Evolutionary conservation across 768 basidiomycete genomes (phyloP), one percentile per base, ranked within the genome.

Genomic region (Hericium coralloides): DNA sequence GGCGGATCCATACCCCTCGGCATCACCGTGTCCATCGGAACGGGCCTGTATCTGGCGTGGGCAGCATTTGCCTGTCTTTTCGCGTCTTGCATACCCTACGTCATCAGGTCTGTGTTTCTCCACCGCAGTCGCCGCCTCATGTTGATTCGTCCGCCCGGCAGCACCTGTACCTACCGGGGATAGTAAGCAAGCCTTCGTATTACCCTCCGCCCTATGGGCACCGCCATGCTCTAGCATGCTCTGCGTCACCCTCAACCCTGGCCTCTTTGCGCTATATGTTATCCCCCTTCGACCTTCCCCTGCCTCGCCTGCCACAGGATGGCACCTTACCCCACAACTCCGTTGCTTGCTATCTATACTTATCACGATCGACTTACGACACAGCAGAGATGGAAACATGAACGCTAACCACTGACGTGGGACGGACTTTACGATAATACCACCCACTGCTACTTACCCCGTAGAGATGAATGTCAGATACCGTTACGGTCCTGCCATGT

Each of bases 31-130:
- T 76, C 83, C 0, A 72, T 74, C 12, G 89, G 87, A 14, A 70
- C 74, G 52, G 89, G 79, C 20, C 64, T 91, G 56, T 83, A 76
- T 68, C 70, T 92, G 48, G 72, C 81, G 9, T 92, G 90, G 90
- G 85, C 84, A 1, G 79, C 87, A 3, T 89, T 87, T 66, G 85
- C 76, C 25, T 80, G 79, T 66, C 74, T 91, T 38, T 68, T 81
- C 38, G 74, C 77, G 18, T 89, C 89, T 1, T 72, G 83, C 52
- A 66, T 87, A 43, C 90, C 90, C 14, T 92, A 90, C 66, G 78
- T 88, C 76, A 77, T 89, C 63, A 89, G 83, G 89, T 89, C 59
- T 48, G 83, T 67, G 20, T 20, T 31, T 10, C 17, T 10, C 12
- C n/a, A 18, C 43, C 12, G 41, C 12, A 9, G n/a, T 7, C 2